These are phyloP conservation scores for Gamarada debralockiae DNA, from an alignment of 495 filamentous ascomycete species.

Conservation along the genomic window DNA sequence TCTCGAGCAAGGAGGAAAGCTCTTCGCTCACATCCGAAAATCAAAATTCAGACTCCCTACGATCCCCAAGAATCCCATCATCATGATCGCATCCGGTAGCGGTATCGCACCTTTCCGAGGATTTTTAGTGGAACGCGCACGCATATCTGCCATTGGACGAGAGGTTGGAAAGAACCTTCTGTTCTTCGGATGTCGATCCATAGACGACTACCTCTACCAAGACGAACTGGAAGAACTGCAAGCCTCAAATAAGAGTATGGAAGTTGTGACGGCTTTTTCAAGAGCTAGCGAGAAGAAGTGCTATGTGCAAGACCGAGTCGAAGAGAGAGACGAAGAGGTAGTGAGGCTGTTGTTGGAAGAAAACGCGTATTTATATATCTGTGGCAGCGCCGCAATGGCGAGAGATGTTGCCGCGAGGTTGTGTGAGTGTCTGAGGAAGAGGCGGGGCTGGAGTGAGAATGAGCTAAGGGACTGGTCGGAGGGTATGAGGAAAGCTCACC, in stretches of 20 bases:
- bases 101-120: conserved; percentile 55
- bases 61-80: conserved; percentile 55
- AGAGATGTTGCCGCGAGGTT: conserved; percentile 24
- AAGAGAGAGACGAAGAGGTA: conserved; percentile 42
- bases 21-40: conserved; percentile 1
- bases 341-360: not conserved
- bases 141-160: conserved; percentile 26
- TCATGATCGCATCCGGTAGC: conserved; percentile 55
- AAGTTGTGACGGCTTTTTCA: conserved; percentile 65
- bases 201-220: conserved; percentile 60
- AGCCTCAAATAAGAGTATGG: not conserved
- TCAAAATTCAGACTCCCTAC: conserved; percentile 57
- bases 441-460: conserved; percentile 34
- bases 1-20: conserved; percentile 17
- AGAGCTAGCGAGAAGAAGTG: conserved; percentile 39
- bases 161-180: conserved; percentile 32
- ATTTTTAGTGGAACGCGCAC: conserved; percentile 42
- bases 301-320: conserved; percentile 68
- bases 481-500: conserved; percentile 31
- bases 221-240: conserved; percentile 51
- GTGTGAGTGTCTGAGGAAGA: conserved; percentile 25
- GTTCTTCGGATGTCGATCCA: conserved; percentile 64
- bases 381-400: conserved; percentile 47
- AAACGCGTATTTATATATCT: conserved; percentile 39
- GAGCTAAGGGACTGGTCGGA: conserved; percentile 38